Conservation (phyloP, 805 yeast genomes). For the Clavispora vitiphila region DNA sequence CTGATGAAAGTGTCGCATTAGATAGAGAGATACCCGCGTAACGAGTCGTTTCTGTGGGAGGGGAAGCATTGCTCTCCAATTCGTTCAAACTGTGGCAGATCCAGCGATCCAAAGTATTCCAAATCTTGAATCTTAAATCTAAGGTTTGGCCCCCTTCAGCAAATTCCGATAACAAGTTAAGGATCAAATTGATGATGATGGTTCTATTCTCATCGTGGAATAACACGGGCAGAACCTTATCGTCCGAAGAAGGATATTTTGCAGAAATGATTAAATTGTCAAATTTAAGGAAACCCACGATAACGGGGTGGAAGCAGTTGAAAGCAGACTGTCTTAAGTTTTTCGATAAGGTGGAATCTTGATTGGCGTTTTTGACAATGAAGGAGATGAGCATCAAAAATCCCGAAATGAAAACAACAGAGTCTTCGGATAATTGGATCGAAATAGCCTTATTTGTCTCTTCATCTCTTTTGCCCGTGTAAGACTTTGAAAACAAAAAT, state of each 20-base stretch:
- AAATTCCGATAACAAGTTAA: constrained; percentile 50
- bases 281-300: constrained; percentile 32
- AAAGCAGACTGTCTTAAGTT: constrained; percentile 20
- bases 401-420: constrained; percentile 67
- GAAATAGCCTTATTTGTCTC: constrained; percentile 25
- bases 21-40: constrained; percentile 13
- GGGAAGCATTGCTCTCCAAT: constrained; percentile 6
- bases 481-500: constrained; percentile 14
- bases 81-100: constrained; percentile 39
- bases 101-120: constrained; percentile 72
- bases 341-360: constrained; percentile 22
- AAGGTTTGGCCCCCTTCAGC: constrained; percentile 37
- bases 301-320: constrained; percentile 29
- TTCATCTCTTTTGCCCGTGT: constrained; percentile 10
- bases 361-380: constrained; percentile 25
- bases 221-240: constrained; percentile 16
- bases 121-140: constrained; percentile 43
- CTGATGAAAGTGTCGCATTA: not conserved
- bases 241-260: constrained; percentile 6
- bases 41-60: constrained; percentile 16
- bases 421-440: constrained; percentile 72
- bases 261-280: constrained; percentile 30
- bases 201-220: constrained; percentile 35
- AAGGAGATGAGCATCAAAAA: constrained; percentile 57
- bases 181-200: constrained; percentile 29